Conservation (phyloP, 139 green algal genomes). For the Tetradesmus obliquus region DNA sequence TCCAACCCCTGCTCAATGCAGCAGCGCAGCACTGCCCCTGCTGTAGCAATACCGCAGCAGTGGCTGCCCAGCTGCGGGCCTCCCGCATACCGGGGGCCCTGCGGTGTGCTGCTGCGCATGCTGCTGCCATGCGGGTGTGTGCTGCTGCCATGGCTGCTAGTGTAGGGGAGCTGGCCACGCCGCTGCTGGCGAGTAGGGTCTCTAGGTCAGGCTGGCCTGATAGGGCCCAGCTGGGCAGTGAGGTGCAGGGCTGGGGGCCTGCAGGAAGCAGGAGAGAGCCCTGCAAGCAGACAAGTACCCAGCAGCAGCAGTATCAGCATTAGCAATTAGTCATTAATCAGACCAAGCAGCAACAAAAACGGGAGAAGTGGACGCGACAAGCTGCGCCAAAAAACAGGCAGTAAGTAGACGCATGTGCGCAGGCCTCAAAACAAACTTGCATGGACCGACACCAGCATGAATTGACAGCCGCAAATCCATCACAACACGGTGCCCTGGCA, state of each 20-base stretch:
- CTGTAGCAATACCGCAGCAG: constrained; percentile 67
- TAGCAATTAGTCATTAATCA: not conserved
- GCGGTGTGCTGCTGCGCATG: constrained; percentile 45
- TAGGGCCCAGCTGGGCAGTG: constrained; percentile 12
- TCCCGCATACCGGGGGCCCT: constrained; percentile 63
- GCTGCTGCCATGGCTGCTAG: constrained; percentile 63
- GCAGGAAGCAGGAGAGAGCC: not conserved
- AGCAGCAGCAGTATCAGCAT: not conserved
- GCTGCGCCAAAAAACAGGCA: not conserved
- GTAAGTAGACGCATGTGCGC: not conserved
- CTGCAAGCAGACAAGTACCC: not conserved
- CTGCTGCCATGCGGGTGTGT: constrained; percentile 53
- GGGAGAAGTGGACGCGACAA: not conserved
- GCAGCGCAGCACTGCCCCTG: constrained; percentile 60
- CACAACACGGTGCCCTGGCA: not conserved
- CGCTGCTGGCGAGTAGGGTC: not conserved
- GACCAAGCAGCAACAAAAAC: not conserved
- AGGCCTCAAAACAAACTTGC: not conserved
- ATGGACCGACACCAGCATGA: not conserved
- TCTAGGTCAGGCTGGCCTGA: constrained; percentile 40
- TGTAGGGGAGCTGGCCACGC: not conserved
- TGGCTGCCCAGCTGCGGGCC: constrained; percentile 61
- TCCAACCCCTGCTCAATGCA: constrained; percentile 68
- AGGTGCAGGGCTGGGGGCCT: not conserved
- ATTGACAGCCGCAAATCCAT: not conserved